Evolutionary conservation across 108 stramenopile genomes (phyloP), one percentile per base, ranked within the genome.

Genomic region (Pseudonitzschia pungens): DNA sequence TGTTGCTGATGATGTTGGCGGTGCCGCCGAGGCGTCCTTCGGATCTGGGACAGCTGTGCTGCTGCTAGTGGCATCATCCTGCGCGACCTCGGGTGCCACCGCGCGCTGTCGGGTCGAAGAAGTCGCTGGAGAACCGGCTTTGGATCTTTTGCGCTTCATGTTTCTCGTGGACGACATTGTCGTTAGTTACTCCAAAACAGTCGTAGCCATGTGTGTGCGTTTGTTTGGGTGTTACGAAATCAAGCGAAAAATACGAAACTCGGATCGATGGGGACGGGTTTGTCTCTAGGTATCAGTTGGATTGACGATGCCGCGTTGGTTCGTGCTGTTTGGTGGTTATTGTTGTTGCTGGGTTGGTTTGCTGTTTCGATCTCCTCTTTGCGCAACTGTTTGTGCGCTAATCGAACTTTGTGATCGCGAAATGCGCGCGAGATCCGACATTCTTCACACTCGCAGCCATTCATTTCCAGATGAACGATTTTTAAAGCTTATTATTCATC

Each of bases 161-260:
- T 31, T 33, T 62, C 40, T 62, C 60, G 60, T 33, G 60, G 60
- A 62, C 60, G 60, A 62, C 60, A 62, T 62, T 18, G 60, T 62
- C 60, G 60, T 62, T n/a, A 40, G 11, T 62, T 51, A 51, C n/a
- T 51, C n/a, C 50, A 51, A 51, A 16, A 1, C 50, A 51, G 9
- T 51, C 50, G 50, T 51, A 51, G 1, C n/a, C 50, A 51, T 51
- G 50, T 51, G 50, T 51, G n/a, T 51, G 10, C 10, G 4, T 51
- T 51, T 9, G 9, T 45, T n/a, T n/a, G n/a, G n/a, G 36, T 36
- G 36, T 2, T 5, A 36, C 6, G 36, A 36, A n/a, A 51, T 51
- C n/a, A n/a, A 51, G 4, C n/a, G n/a, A n/a, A 9, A 10, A 16
- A 51, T 3, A 51, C n/a, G 9, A 3, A 51, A 51, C 10, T 10